A percentile compares a stretch with the other conserved stretches of the same genome.
phyloP scores from a whole-genome alignment of 73 alveolate species.

The Halteria grandinella region DNA sequence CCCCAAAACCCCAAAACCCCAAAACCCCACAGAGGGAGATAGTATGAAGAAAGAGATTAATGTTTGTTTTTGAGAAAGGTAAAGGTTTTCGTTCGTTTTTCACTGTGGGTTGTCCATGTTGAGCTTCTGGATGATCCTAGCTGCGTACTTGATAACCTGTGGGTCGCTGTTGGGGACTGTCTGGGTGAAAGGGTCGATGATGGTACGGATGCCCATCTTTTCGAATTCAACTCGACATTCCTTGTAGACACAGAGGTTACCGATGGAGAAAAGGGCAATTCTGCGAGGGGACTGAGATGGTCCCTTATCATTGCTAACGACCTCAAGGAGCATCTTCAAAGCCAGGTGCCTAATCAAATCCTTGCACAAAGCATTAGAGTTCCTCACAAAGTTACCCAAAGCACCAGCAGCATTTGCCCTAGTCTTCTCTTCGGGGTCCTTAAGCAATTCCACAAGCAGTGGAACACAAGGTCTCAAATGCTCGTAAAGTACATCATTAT shows the following conservation, averaged over 20 bases:
- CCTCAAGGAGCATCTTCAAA: constrained; percentile 85
- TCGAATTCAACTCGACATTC: constrained; percentile 92
- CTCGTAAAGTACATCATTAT: constrained; percentile 93
- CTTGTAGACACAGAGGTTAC: constrained; percentile 94
- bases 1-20: no score
- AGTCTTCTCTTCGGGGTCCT: constrained; percentile 97
- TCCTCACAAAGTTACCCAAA: constrained; percentile 96
- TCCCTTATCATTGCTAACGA: constrained; percentile 89
- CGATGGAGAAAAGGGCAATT: constrained; percentile 96
- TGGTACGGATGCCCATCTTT: constrained; percentile 85
- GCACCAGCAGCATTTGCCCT: constrained; percentile 99
- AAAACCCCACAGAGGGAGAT: no score
- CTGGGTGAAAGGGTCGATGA: constrained; percentile 78
- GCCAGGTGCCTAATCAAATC: constrained; percentile 96
- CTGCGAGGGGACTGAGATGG: constrained; percentile 91
- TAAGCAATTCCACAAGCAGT: constrained; percentile 89
- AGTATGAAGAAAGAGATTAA: no score
- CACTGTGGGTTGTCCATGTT: constrained; percentile 27
- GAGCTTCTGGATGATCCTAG: constrained; percentile 78
- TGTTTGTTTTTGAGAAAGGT: no score
- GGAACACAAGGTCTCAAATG: constrained; percentile 96
- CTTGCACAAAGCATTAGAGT: constrained; percentile 88
- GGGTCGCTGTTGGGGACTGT: constrained; percentile 59
- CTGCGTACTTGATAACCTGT: constrained; percentile 79
- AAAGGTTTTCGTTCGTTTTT: no score